phyloP scores from a whole-genome alignment of 2,329 filamentous ascomycete species.

The Penicillium sp. region DNA sequence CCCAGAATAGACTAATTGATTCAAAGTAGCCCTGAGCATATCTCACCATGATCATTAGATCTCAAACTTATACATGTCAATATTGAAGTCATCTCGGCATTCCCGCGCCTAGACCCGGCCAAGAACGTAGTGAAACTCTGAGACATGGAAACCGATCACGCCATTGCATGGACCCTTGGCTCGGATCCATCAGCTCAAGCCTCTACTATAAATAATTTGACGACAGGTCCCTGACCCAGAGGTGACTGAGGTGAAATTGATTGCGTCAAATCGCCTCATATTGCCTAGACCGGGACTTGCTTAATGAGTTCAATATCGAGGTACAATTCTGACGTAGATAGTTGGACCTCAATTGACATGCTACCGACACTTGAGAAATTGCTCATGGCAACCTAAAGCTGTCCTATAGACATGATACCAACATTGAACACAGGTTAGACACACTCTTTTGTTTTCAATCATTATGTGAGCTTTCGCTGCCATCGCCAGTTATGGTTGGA shows the following conservation, averaged over 20 bases:
- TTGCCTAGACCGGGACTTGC: not conserved
- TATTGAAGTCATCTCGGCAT: constrained; percentile 4
- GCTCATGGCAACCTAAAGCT: no score
- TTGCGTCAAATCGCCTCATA: constrained; percentile 9
- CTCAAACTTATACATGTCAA: not conserved
- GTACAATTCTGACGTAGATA: not conserved
- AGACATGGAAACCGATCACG: constrained; percentile 40
- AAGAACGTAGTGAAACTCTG: constrained; percentile 22
- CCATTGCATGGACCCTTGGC: constrained; percentile 25
- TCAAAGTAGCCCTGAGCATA: not conserved
- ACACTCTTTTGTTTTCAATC: no score
- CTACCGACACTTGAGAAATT: no score
- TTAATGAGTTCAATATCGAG: not conserved
- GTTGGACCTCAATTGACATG: not conserved
- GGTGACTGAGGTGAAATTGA: not conserved
- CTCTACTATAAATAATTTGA: not conserved
- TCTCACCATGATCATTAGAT: not conserved
- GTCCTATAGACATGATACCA: no score
- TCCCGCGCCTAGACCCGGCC: constrained; percentile 5
- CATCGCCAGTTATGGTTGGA: no score
- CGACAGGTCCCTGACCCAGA: not conserved
- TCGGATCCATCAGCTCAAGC: not conserved
- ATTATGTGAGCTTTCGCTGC: no score
- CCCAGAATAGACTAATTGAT: not conserved
- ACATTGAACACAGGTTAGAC: no score